Conservation (phyloP, 495 filamentous ascomycete genomes). For the Penicillium cataractarum region DNA sequence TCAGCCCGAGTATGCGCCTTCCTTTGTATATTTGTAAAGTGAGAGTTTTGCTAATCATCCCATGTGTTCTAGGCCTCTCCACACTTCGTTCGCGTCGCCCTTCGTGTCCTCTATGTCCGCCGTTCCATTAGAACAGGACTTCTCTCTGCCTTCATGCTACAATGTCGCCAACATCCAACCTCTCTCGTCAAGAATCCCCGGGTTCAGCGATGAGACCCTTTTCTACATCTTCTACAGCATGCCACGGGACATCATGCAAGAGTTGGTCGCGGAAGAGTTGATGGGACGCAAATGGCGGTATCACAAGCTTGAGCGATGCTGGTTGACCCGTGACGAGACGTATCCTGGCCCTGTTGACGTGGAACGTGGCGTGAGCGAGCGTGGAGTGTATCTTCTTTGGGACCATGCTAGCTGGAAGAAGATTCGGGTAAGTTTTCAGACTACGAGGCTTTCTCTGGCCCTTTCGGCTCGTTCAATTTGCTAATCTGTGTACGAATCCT, state of each 20-base stretch:
- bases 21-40: constrained; percentile 14
- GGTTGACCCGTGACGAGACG: constrained; percentile 86
- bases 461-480: too few species aligned
- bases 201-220: constrained; percentile 87
- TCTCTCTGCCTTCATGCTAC: constrained; percentile 80
- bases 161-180: constrained; percentile 83
- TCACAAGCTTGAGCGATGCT: constrained; percentile 85
- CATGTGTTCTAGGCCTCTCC: constrained; percentile 52
- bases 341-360: constrained; percentile 66
- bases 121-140: constrained; percentile 73
- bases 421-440: constrained; percentile 61
- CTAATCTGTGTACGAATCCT: constrained; percentile 9
- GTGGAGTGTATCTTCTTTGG: constrained; percentile 88
- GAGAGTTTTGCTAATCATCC: constrained; percentile 25
- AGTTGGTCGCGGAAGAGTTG: constrained; percentile 81
- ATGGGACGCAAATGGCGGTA: constrained; percentile 87
- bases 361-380: constrained; percentile 68
- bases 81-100: constrained; percentile 68
- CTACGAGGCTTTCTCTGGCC: too few species aligned
- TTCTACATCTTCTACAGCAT: constrained; percentile 96
- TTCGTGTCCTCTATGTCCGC: constrained; percentile 71
- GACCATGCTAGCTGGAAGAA: constrained; percentile 83
- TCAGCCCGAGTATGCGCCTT: constrained; percentile 67
- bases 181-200: constrained; percentile 73
- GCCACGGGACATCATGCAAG: constrained; percentile 81